These are phyloP conservation scores for Parafenestella ontariensis DNA, from an alignment of 2,329 filamentous ascomycete species.

Conservation along the genomic window DNA sequence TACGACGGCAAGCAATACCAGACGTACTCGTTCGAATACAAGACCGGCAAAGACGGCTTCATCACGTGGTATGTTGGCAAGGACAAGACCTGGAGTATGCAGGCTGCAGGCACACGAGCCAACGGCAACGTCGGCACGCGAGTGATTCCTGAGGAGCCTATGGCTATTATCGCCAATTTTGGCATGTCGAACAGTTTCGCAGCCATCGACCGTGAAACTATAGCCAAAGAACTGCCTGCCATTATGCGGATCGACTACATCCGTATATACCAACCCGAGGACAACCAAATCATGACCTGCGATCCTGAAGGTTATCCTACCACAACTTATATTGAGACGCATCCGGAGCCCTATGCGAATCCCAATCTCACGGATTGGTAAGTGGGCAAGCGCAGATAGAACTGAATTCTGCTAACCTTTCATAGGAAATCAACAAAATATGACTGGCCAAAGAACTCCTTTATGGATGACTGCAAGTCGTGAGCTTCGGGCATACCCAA, in stretches of 20 bases:
- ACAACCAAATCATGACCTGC: slow-evolving; percentile 66
- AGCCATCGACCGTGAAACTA: slow-evolving; percentile 63
- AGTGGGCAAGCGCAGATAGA: slow-evolving; percentile 23
- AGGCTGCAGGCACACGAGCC: slow-evolving; percentile 65
- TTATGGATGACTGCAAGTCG: slow-evolving; percentile 63
- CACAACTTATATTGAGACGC: slow-evolving; percentile 69
- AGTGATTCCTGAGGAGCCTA: slow-evolving; percentile 70
- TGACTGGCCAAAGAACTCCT: slow-evolving; percentile 66
- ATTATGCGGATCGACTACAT: slow-evolving; percentile 74
- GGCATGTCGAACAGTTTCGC: slow-evolving; percentile 74
- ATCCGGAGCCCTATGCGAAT: slow-evolving; percentile 68
- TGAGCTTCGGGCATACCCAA: slow-evolving; percentile 13
- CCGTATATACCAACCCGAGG: slow-evolving; percentile 71
- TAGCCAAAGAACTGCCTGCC: slow-evolving; percentile 63
- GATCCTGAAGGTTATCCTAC: slow-evolving; percentile 72
- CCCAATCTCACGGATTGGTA: slow-evolving; percentile 70
- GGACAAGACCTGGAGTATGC: slow-evolving; percentile 69
- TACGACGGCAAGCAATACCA: slow-evolving; percentile 63
- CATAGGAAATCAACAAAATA: slow-evolving; percentile 59
- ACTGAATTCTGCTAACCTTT: slow-evolving; percentile 12
- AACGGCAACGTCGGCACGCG: slow-evolving; percentile 75
- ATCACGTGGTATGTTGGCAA: slow-evolving; percentile 74
- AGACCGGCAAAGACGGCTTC: slow-evolving; percentile 63
- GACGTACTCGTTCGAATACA: slow-evolving; percentile 64
- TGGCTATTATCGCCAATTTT: slow-evolving; percentile 72